A percentile compares a stretch with the other conserved stretches of the same genome.
These are phyloP conservation scores for Linderina pennispora DNA, from an alignment of 192 early-diverging fungal species.

Conservation along the genomic window DNA sequence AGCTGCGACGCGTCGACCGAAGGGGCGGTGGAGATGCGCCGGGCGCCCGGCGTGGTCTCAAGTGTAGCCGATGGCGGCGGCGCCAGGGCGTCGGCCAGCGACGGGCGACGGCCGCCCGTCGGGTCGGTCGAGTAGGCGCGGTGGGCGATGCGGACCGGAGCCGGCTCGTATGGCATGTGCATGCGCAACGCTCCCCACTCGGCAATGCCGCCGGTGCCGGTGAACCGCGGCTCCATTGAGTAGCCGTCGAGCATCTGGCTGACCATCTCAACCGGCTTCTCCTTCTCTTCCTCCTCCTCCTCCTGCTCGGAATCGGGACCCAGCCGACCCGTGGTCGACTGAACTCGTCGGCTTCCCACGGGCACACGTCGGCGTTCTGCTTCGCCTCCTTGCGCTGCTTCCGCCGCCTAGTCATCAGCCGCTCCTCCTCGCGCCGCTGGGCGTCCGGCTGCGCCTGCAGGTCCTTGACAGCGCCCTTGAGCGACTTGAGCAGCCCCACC, in stretches of 20 bases:
- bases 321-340: too few relatives aligned
- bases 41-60: slow-evolving; percentile 15
- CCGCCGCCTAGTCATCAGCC: slow-evolving; percentile 26
- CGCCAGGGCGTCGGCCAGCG: slow-evolving; percentile 39
- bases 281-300: too few relatives aligned
- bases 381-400: slow-evolving; percentile 33
- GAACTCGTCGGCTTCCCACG: slow-evolving; percentile 46
- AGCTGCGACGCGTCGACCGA: slow-evolving; percentile 32
- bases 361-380: slow-evolving; percentile 37
- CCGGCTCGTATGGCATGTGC: slow-evolving; percentile 38
- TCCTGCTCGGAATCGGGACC: too few relatives aligned
- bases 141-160: slow-evolving; percentile 8
- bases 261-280: too few relatives aligned
- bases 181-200: slow-evolving; percentile 46
- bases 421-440: slow-evolving; percentile 39
- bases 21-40: slow-evolving; percentile 13
- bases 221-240: slow-evolving; percentile 42
- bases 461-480: slow-evolving; percentile 32
- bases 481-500: slow-evolving; percentile 43
- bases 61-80: slow-evolving; percentile 32
- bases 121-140: slow-evolving; percentile 41
- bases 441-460: slow-evolving; percentile 42
- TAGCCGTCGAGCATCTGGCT: slow-evolving; percentile 12
- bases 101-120: slow-evolving; percentile 27
- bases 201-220: slow-evolving; percentile 46